Evolutionary conservation across 1,139 yeast species (phyloP).

Genomic region (Debaryomycetaceae sp.): DNA sequence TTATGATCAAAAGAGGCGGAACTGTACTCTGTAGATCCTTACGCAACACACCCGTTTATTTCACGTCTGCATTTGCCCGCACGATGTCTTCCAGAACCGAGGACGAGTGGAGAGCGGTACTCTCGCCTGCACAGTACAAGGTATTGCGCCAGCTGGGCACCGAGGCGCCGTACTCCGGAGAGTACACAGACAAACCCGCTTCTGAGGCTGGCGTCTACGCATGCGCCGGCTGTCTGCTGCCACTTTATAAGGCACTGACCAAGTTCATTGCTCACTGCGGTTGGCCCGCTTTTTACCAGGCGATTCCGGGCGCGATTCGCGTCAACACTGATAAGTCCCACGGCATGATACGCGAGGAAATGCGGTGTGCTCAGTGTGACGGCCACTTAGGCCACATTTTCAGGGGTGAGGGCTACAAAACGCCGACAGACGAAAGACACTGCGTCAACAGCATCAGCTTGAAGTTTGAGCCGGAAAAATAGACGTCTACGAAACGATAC

Average conservation of each 20-base stretch:
- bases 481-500: conserved; percentile 1
- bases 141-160: conserved; percentile 80
- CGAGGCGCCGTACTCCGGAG: conserved; percentile 78
- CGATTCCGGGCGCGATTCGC: conserved; percentile 73
- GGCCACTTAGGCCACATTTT: conserved; percentile 96
- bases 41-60: too few relatives aligned
- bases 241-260: conserved; percentile 72
- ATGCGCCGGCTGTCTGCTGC: conserved; percentile 83
- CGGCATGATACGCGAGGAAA: conserved; percentile 85
- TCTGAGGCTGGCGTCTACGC: conserved; percentile 57
- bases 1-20: too few relatives aligned
- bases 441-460: conserved; percentile 87
- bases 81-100: conserved; percentile 38
- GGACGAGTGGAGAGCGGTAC: conserved; percentile 75
- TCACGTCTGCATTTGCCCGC: background rate
- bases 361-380: conserved; percentile 83
- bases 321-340: conserved; percentile 54
- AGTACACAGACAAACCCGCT: conserved; percentile 49
- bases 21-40: too few relatives aligned
- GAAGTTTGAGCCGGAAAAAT: conserved; percentile 43
- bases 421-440: conserved; percentile 90
- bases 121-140: conserved; percentile 73
- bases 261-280: conserved; percentile 93
- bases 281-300: conserved; percentile 96
- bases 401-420: conserved; percentile 86